These are phyloP conservation scores for Trichothecium roseum DNA, from an alignment of 2,329 filamentous ascomycete species.

Conservation along the genomic window DNA sequence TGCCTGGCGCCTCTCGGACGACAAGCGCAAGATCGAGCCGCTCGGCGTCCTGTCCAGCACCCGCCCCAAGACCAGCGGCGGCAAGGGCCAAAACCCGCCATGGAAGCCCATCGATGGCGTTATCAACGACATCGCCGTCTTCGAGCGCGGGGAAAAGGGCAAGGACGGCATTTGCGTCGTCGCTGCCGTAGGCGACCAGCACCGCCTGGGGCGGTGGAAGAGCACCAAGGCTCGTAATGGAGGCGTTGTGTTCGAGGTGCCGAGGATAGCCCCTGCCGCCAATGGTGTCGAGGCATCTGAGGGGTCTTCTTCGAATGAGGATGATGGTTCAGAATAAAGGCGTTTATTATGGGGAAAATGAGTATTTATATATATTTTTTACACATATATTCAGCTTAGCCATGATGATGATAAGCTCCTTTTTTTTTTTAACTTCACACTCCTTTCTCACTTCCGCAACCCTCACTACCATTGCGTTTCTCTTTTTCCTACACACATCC, in stretches of 20 bases:
- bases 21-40: conserved; percentile 68
- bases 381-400: too few species aligned
- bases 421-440: background rate
- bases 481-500: too few species aligned
- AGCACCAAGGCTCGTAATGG: conserved; percentile 62
- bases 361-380: too few species aligned
- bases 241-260: conserved; percentile 79
- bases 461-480: too few species aligned
- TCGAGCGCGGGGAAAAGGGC: conserved; percentile 72
- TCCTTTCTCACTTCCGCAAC: background rate
- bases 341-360: too few species aligned
- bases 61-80: conserved; percentile 12
- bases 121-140: conserved; percentile 79
- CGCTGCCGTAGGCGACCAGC: conserved; percentile 78
- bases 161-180: conserved; percentile 73
- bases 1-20: conserved; percentile 74
- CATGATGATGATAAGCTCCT: background rate
- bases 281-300: conserved; percentile 22
- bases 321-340: conserved; percentile 8
- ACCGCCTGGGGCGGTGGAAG: conserved; percentile 77
- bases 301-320: too few species aligned
- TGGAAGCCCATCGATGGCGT: conserved; percentile 53
- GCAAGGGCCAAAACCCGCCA: conserved; percentile 13
- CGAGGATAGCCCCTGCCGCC: conserved; percentile 27
- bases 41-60: conserved; percentile 53